Percentiles rank a stretch among this genome's conserved stretches.
Evolutionary conservation across 2,329 filamentous ascomycete species (phyloP).

Genomic region (Colletotrichum paranaense): DNA sequence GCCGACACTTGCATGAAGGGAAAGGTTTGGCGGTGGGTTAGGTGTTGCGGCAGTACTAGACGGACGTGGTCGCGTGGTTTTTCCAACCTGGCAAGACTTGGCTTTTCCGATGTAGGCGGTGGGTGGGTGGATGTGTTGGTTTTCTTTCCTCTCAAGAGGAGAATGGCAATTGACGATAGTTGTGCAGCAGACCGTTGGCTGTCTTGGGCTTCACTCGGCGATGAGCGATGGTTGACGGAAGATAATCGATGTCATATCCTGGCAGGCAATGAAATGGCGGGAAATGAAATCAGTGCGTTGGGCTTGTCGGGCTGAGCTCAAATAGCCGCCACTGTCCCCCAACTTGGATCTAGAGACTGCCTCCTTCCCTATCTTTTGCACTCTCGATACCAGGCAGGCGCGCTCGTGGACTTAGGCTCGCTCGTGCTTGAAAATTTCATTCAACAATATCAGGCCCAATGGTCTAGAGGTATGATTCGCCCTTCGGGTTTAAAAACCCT

Average conservation of each 20-base stretch:
- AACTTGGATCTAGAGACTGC: background rate
- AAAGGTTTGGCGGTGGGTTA: background rate
- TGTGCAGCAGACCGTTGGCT: no score
- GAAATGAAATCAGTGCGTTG: background rate
- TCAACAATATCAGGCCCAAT: slow-evolving; percentile 10
- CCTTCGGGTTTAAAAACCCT: slow-evolving; percentile 28
- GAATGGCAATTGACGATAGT: background rate
- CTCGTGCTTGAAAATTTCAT: accelerated
- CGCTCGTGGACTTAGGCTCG: no score
- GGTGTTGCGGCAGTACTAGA: background rate
- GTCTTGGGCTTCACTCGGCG: no score
- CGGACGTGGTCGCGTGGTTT: background rate
- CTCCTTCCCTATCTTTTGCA: background rate
- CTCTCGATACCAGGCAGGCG: background rate
- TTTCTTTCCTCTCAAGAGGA: background rate
- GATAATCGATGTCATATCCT: background rate
- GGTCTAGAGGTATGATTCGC: slow-evolving; percentile 35
- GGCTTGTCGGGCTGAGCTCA: background rate
- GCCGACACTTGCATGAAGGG: background rate
- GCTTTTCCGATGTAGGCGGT: background rate
- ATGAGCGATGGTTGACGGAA: no score
- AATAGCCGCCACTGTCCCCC: background rate
- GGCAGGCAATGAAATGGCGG: background rate
- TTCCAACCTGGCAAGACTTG: background rate
- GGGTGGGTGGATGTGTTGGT: background rate